Conservation (phyloP, 140 eudicot species). For the Flaveria floridana region DNA sequence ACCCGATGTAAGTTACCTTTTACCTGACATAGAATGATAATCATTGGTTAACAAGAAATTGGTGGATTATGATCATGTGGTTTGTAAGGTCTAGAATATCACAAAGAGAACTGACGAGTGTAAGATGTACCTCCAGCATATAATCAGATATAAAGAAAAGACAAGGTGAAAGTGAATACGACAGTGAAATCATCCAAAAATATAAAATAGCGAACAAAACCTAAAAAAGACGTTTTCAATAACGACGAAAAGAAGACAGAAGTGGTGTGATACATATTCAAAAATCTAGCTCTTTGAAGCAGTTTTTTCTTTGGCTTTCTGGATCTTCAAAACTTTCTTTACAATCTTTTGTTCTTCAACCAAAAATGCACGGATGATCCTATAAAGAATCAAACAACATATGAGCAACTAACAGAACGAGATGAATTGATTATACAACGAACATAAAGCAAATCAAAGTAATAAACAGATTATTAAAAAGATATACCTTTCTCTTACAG, state of each 20-base stretch:
- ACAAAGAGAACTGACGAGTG: no score
- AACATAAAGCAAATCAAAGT: not conserved
- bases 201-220: not conserved
- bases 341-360: conserved; percentile 68
- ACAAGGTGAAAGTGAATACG: conserved; percentile 1
- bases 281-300: conserved; percentile 42
- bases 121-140: not conserved
- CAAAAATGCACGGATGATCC: conserved; percentile 58
- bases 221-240: not conserved
- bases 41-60: no score
- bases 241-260: not conserved
- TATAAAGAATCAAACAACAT: conserved; percentile 9
- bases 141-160: not conserved
- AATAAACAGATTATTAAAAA: not conserved
- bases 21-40: no score
- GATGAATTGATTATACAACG: not conserved
- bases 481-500: conserved; percentile 48
- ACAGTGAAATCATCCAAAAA: conserved; percentile 2
- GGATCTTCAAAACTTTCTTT: conserved; percentile 68
- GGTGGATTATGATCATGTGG: no score
- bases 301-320: conserved; percentile 52
- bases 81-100: no score
- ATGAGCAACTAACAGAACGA: not conserved
- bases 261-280: conserved; percentile 21
- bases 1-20: no score